Evolutionary conservation across 176 grass and related monocot species (phyloP), one percentile per base, ranked within the genome.

Genomic region (Raddia guianensis): DNA sequence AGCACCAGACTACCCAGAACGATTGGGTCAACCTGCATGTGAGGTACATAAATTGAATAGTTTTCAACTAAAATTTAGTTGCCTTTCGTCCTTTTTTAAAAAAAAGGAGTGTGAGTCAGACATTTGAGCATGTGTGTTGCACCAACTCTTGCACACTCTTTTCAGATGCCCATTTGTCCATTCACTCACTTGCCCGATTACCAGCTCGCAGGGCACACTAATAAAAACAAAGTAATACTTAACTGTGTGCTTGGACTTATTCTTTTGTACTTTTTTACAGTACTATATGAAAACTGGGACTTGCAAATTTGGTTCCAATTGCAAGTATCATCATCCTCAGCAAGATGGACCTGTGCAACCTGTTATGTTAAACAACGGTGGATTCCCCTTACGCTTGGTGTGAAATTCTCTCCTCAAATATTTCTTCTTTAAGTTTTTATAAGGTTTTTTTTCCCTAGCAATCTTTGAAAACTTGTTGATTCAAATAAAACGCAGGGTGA

Each of bases 301-400:
- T 68, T 95, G 96, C 89, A 95, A 93, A 83, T 99, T 90, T 81
- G 88, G 86, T 63, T 86, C 90, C 58, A 90, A 88, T 56, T 99
- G 96, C 86, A 99, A 99, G 84, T 95, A 95, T 86, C 86, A 93
- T 81, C 96, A 99, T 78, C 96, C 96, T 42, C 93, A 91, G 76
- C 92, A 95, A 88, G 88, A 81, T 83, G 86, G 81, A 47, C 78
- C 84, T 49, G 66, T 89, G 18, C 88, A 83, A 55, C 87, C 88
- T 75, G 76, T 87, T 76, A 68, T 90, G 35, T 80, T 99, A 84
- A 99, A 99, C 81, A 92, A 80, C 65, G 74, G 44, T 87, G 92
- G 92, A 84, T 93, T 88, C 61, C 96, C 96, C 53, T 76, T 93
- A 57, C 89, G 96, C 13, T 86, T 5, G 81, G 92, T 95, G 64